These are phyloP conservation scores for Gyrodon lividus DNA, from an alignment of 768 basidiomycete genomes.

Conservation along the genomic window DNA sequence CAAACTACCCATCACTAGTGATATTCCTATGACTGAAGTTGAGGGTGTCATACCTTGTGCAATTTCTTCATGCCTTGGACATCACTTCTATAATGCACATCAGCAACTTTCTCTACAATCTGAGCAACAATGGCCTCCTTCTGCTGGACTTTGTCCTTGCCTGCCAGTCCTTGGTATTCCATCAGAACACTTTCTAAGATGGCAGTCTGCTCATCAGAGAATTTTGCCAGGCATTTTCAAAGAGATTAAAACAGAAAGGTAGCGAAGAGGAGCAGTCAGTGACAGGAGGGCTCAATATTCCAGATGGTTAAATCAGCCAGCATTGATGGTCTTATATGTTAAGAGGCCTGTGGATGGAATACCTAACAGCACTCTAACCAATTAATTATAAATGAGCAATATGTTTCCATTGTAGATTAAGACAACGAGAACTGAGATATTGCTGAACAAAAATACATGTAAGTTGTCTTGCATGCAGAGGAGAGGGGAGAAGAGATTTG, in stretches of 20 bases:
- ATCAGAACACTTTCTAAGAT: neutral
- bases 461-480: too few relatives aligned
- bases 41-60: neutral
- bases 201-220: neutral
- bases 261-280: neutral
- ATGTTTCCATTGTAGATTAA: too few relatives aligned
- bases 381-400: too few relatives aligned
- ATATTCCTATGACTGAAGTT: neutral
- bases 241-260: neutral
- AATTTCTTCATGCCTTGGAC: neutral
- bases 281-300: neutral
- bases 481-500: too few relatives aligned
- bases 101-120: neutral
- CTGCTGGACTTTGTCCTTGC: neutral
- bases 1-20: neutral
- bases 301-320: too few relatives aligned
- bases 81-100: neutral
- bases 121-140: neutral
- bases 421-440: too few relatives aligned
- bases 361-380: too few relatives aligned
- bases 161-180: neutral
- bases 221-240: neutral
- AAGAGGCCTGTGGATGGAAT: too few relatives aligned
- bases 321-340: too few relatives aligned
- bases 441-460: too few relatives aligned